Evolutionary conservation across 2,329 filamentous ascomycete genomes (phyloP), one percentile per base, ranked within the genome.

Genomic region (Curvularia spicifera): DNA sequence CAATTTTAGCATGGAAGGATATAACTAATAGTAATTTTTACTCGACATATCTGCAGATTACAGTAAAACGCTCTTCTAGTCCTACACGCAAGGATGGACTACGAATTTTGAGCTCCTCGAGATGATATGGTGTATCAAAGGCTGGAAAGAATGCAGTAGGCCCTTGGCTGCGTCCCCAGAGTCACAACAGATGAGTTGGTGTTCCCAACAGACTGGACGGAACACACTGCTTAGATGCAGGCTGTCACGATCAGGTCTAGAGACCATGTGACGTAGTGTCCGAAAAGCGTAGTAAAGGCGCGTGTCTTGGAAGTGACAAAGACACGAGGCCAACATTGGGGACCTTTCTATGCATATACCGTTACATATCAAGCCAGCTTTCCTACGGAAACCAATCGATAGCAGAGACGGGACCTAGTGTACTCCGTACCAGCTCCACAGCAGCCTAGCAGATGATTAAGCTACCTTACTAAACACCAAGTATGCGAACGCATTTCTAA

Each of bases 391-490:
- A 24, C 4, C 22, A 43, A 20, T 43, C 8, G n/a, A 44, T 7
- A 13, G 3, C 7, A 24, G 22, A 44, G 15, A n/a, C 13, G 24
- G 8, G 8, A 44, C 24, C 42, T 26, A 44, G 20, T n/a, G 24
- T 26, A 13, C 42, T 12, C 12, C 4, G 13, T 28, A 28, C 42
- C 24, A 18, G 10, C 6, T 26, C n/a, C 13, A 28, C 15, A 44
- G 13, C 42, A n/a, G 22, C 22, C 24, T 10, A 28, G 42, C 13
- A 44, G 42, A 48, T 48, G 45, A 48, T 48, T 48, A 48, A 37
- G 29, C 45, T 9, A n/a, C 24, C 45, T 48, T 48, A 48, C 18
- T 48, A 48, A 48, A 37, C 45, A 26, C 2, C 7, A 44, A n/a
- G 3, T 5, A 44, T 44, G 24, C 15, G 15, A 44, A 47, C 45